Conservation (phyloP, 2,329 filamentous ascomycete species). For the Fusarium azukiicola region DNA sequence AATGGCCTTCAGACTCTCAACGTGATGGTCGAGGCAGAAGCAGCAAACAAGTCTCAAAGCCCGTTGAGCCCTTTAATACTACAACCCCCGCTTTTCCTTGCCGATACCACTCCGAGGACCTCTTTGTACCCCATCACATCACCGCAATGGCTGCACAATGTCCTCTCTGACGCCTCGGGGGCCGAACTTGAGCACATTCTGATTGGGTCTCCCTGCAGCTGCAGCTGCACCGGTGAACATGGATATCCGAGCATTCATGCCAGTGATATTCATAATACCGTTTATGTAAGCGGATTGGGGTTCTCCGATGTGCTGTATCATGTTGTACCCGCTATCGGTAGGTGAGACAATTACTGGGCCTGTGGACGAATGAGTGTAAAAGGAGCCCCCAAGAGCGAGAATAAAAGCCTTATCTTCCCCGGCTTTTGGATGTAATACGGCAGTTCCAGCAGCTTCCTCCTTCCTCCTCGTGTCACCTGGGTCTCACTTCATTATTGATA, state of each 20-base stretch:
- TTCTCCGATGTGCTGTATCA: constrained; percentile 7
- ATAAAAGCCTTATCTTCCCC: constrained; percentile 14
- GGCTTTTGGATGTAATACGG: background rate
- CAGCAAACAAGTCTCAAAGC: background rate
- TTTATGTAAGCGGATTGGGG: constrained; percentile 1
- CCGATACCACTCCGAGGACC: background rate
- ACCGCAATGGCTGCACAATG: background rate
- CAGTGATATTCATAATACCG: background rate
- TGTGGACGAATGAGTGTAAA: constrained; percentile 8
- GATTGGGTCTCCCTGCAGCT: constrained; percentile 1
- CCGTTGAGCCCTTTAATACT: constrained; percentile 1
- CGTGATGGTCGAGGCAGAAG: background rate
- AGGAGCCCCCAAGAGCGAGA: background rate
- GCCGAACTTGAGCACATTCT: constrained; percentile 12
- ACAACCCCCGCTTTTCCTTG: background rate
- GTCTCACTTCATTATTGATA: background rate
- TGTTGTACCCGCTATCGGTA: background rate
- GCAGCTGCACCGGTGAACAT: constrained; percentile 15
- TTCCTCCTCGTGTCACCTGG: background rate
- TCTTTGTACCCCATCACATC: background rate
- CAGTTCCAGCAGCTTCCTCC: background rate
- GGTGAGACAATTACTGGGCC: constrained; percentile 9
- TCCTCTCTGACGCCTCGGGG: constrained; percentile 2
- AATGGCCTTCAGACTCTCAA: background rate
- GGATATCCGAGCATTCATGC: background rate